Evolutionary conservation across 768 basidiomycete genomes (phyloP).

Genomic region (Russula virescens): DNA sequence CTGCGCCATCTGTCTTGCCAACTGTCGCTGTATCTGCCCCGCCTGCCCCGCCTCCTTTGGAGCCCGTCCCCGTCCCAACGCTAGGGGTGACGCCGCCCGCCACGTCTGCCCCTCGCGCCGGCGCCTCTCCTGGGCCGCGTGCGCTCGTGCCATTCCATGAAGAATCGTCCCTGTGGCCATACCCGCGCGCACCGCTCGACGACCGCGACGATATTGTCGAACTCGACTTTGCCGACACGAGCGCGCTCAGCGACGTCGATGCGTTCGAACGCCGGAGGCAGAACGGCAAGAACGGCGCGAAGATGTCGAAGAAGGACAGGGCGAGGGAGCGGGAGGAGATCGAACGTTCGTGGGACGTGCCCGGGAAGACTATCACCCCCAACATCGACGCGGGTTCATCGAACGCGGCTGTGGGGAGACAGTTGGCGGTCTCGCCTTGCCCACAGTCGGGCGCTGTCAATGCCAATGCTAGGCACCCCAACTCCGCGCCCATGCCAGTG

Average conservation of each 20-base stretch:
- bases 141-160: constrained; percentile 54
- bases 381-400: neutral
- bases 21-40: constrained; percentile 9
- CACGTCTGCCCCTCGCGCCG: neutral
- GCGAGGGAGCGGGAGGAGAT: constrained; percentile 40
- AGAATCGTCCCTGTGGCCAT: constrained; percentile 68
- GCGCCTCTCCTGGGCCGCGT: constrained; percentile 21
- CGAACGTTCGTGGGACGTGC: constrained; percentile 59
- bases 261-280: constrained; percentile 38
- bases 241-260: constrained; percentile 62
- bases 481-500: neutral
- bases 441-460: neutral
- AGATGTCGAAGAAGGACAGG: constrained; percentile 33
- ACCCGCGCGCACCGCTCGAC: constrained; percentile 44
- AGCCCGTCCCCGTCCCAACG: neutral
- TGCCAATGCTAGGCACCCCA: neutral
- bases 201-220: constrained; percentile 62
- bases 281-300: constrained; percentile 27
- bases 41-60: neutral
- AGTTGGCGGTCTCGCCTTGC: neutral
- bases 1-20: constrained; percentile 10
- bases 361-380: constrained; percentile 24
- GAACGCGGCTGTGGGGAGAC: neutral
- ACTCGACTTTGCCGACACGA: constrained; percentile 69
- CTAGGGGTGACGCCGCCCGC: neutral